Base-by-base conservation (phyloP, 305 asterid genomes). In the Fraxinus greggii region DNA sequence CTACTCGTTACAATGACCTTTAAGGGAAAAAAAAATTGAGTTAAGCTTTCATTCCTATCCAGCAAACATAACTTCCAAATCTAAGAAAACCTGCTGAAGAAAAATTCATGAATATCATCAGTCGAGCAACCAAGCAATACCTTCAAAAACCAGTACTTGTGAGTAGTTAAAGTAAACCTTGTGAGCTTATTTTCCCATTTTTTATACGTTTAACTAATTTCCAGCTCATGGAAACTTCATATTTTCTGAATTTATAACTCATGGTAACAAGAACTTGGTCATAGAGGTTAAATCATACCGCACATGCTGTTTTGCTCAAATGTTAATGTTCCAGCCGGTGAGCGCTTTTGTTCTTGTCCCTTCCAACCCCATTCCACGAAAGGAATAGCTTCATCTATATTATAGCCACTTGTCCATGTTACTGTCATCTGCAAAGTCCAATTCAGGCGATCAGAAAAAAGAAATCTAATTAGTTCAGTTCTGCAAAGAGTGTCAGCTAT, bases 391-490 rank as follows among this genome's bases (percentile, higher is more conserved):
- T 95, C 95, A 28, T 90, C 91, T 81, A 91, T 85, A 78, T 89
- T 86, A 84, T 95, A 95, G 31, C 98, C 99, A 86, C 99, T 95
- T 77, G 99, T 95, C 99, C 99, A 95, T 35, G 99, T 93, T 42
- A 95, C 88, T 7, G 99, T 92, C 99, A 95, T 95, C 98, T 95
- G 90, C 80, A 86, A 81, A 21, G 10, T 6, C 5, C 24, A 59
- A 59, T 19, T 17, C 63, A n/a, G 63, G 9, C 0, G 8, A n/a
- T 17, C 19, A 51, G 63, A 51, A 51, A 51, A 15, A 15, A 10
- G 63, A 45, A 13, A 45, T 45, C n/a, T 45, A 45, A 13, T 45
- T 3, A 13, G 19, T 13, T 3, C n/a, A 45, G 56, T 3, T 45
- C 56, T 45, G 19, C 56, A 45, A 45, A 13, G 56, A 45, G 19